These are phyloP conservation scores for Ophioceras dolichostomum DNA, from an alignment of 2,329 filamentous ascomycete species.

Conservation along the genomic window DNA sequence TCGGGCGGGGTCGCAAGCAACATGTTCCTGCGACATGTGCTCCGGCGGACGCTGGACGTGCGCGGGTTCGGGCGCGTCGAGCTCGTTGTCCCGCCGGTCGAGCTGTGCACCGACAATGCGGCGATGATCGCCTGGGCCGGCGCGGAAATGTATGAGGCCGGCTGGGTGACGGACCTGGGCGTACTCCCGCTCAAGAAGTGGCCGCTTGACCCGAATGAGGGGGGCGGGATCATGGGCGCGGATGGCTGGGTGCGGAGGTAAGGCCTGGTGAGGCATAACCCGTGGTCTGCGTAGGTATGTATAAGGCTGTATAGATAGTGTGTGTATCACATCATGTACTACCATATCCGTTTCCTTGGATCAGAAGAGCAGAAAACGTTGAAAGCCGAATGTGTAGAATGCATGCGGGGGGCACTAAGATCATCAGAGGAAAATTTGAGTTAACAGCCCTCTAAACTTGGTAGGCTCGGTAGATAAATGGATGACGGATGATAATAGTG, in stretches of 20 bases:
- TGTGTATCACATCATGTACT: neutral
- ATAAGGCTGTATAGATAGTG: neutral
- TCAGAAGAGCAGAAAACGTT: too few species aligned
- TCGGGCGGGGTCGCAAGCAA: conserved; percentile 90
- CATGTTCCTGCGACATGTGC: conserved; percentile 58
- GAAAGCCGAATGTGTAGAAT: too few species aligned
- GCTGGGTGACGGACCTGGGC: conserved; percentile 52
- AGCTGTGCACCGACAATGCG: conserved; percentile 86
- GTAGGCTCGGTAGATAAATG: too few species aligned
- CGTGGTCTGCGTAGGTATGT: too few species aligned
- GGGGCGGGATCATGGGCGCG: conserved; percentile 56
- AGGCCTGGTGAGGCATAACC: too few species aligned
- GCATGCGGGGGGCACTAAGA: too few species aligned
- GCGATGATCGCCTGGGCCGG: conserved; percentile 96
- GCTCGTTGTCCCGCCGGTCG: conserved; percentile 62
- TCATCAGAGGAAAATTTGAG: too few species aligned
- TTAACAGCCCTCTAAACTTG: too few species aligned
- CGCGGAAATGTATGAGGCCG: conserved; percentile 79
- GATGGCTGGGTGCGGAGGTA: conserved; percentile 28
- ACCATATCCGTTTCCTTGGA: too few species aligned
- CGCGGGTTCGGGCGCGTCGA: conserved; percentile 50
- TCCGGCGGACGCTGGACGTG: conserved; percentile 43
- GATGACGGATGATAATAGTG: too few species aligned
- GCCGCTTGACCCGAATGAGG: conserved; percentile 55
- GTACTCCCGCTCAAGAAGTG: conserved; percentile 55